These are phyloP conservation scores for Apiospora aurea DNA, from an alignment of 2,329 filamentous ascomycete genomes.

Conservation along the genomic window DNA sequence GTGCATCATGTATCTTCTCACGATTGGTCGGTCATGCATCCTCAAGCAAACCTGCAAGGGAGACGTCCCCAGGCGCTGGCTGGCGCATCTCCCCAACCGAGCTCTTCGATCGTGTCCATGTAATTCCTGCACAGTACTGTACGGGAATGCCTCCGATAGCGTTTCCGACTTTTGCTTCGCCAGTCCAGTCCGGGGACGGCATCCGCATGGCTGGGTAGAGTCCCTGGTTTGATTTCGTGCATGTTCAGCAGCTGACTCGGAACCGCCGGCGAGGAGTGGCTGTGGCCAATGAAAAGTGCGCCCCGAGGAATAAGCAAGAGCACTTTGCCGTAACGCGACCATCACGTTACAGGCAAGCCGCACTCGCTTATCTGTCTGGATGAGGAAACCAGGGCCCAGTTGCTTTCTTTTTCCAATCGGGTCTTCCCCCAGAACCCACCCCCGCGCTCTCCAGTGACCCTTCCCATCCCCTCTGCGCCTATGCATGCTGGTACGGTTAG, in stretches of 20 bases:
- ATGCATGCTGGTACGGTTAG: no score
- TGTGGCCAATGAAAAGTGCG: background rate
- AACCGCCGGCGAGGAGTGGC: background rate
- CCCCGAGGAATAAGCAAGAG: background rate
- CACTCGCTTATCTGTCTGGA: background rate
- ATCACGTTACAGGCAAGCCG: conserved; percentile 4
- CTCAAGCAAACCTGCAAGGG: background rate
- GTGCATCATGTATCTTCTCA: background rate
- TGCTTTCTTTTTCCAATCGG: background rate
- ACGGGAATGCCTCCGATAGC: background rate
- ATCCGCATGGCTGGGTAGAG: background rate
- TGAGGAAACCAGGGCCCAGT: background rate
- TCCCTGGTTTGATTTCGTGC: background rate
- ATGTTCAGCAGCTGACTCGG: conserved; percentile 5
- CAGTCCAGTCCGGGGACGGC: background rate
- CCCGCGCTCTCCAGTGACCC: background rate
- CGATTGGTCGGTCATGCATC: background rate
- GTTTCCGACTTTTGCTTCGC: background rate
- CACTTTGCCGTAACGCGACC: background rate
- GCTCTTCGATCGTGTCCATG: background rate
- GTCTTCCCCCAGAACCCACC: background rate
- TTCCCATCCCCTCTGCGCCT: background rate
- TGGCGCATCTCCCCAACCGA: background rate
- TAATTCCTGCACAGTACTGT: background rate
- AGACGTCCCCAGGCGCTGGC: background rate